Conservation (phyloP, 768 basidiomycete genomes). For the Auricularia sp. region DNA sequence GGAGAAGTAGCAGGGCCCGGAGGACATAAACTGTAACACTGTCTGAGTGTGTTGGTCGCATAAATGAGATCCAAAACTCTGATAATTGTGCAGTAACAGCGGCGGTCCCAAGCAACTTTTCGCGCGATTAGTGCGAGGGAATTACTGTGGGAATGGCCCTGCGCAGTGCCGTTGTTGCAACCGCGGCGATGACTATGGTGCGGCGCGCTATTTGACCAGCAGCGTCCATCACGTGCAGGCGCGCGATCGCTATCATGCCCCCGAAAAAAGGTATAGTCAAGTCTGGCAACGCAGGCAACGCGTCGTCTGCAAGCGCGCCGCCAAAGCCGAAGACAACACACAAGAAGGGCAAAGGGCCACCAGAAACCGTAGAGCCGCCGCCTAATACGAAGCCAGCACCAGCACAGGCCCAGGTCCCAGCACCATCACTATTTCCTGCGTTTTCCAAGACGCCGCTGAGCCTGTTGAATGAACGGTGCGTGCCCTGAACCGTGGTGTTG, state of each 20-base stretch:
- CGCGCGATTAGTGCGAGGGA: too few relatives aligned
- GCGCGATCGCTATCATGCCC: constrained; percentile 34
- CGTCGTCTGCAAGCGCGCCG: constrained; percentile 41
- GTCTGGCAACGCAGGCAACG: constrained; percentile 86
- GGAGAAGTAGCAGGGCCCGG: too few relatives aligned
- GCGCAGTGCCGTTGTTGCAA: too few relatives aligned
- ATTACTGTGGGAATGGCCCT: too few relatives aligned
- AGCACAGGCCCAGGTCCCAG: constrained; percentile 18
- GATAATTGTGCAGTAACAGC: too few relatives aligned
- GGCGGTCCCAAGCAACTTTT: too few relatives aligned
- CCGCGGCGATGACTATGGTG: too few relatives aligned
- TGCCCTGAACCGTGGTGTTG: not conserved
- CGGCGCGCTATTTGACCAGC: too few relatives aligned
- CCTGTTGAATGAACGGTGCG: constrained; percentile 67
- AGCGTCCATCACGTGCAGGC: too few relatives aligned
- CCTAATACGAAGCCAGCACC: constrained; percentile 11
- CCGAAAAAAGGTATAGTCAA: constrained; percentile 71
- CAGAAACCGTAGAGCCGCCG: not conserved
- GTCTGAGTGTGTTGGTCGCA: too few relatives aligned
- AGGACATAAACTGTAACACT: too few relatives aligned
- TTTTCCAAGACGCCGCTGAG: constrained; percentile 80
- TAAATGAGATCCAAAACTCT: too few relatives aligned
- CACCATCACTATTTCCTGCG: constrained; percentile 58
- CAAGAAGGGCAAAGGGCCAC: constrained; percentile 28
- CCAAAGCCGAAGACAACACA: constrained; percentile 15